A percentile compares a stretch with the other conserved stretches of the same genome.
Evolutionary conservation across 495 filamentous ascomycete genomes (phyloP).

Genomic region (Clohesyomyces aquaticus): DNA sequence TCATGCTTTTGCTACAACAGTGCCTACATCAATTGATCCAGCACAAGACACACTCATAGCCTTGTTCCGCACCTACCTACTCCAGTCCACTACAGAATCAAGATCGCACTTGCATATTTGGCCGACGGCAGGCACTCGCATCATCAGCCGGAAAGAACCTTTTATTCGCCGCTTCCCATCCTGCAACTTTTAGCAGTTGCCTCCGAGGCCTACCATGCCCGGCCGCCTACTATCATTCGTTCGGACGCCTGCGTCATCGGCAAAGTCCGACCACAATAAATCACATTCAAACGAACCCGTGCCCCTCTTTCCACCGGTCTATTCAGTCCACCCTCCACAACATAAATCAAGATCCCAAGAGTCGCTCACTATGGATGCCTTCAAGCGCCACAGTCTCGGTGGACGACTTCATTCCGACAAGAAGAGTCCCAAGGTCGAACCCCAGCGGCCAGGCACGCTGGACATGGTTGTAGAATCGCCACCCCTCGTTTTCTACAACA

Average conservation of each 20-base stretch:
- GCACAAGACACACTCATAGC: constrained; percentile 33
- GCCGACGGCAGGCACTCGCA: background rate
- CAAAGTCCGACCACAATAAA: constrained; percentile 19
- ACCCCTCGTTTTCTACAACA: constrained; percentile 76
- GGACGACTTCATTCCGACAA: constrained; percentile 31
- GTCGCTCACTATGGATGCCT: constrained; percentile 35
- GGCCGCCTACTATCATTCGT: constrained; percentile 34
- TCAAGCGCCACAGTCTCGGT: constrained; percentile 40
- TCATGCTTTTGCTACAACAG: constrained; percentile 24
- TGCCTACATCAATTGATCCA: constrained; percentile 23
- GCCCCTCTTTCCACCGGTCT: constrained; percentile 29
- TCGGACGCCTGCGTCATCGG: constrained; percentile 24
- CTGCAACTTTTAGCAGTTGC: constrained; percentile 15
- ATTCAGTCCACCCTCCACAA: constrained; percentile 33
- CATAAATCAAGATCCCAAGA: constrained; percentile 26
- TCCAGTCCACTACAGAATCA: background rate
- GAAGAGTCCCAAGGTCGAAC: constrained; percentile 40
- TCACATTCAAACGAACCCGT: background rate
- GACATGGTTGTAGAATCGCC: constrained; percentile 86
- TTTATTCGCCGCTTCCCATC: constrained; percentile 24
- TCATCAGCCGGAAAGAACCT: constrained; percentile 21
- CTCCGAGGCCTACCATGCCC: no score
- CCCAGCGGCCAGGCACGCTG: constrained; percentile 59
- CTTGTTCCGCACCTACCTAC: background rate
- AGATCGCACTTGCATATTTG: background rate